phyloP scores from a whole-genome alignment of 495 filamentous ascomycete species.

The Podospora didyma region DNA sequence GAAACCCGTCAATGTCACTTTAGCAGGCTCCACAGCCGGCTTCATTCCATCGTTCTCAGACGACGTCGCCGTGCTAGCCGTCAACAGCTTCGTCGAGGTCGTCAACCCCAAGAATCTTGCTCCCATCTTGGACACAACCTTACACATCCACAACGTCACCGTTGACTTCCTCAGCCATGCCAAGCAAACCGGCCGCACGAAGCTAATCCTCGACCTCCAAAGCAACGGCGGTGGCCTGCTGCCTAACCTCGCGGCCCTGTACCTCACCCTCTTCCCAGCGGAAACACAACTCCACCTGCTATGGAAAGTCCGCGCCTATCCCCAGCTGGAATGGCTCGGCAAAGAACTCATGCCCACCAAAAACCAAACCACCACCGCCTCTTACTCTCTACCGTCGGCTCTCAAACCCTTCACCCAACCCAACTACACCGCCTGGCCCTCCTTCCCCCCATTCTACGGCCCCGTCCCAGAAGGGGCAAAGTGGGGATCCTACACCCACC shows the following conservation, averaged over 20 bases:
- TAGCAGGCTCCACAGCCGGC: neutral
- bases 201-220: slow-evolving; percentile 51
- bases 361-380: neutral
- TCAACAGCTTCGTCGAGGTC: slow-evolving; percentile 7
- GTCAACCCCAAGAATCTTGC: neutral
- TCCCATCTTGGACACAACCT: neutral
- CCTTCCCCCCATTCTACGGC: too few relatives aligned
- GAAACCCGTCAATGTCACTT: neutral
- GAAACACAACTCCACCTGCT: slow-evolving; percentile 20
- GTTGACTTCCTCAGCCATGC: slow-evolving; percentile 13
- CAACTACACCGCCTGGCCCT: too few relatives aligned
- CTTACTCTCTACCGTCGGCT: neutral
- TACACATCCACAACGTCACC: neutral
- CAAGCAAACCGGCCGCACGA: slow-evolving; percentile 5
- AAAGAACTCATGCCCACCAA: neutral
- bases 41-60: neutral
- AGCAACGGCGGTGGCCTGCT: slow-evolving; percentile 48
- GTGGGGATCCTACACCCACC: neutral
- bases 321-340: slow-evolving; percentile 5
- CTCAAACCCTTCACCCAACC: neutral
- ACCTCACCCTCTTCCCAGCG: slow-evolving; percentile 33
- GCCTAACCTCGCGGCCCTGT: slow-evolving; percentile 31
- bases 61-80: slow-evolving; percentile 11
- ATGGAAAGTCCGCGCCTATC: slow-evolving; percentile 14
- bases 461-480: neutral